A percentile compares a stretch with the other conserved stretches of the same genome.
Conservation (phyloP, 495 filamentous ascomycete genomes). For the Aspergillus incahuasiensis region DNA sequence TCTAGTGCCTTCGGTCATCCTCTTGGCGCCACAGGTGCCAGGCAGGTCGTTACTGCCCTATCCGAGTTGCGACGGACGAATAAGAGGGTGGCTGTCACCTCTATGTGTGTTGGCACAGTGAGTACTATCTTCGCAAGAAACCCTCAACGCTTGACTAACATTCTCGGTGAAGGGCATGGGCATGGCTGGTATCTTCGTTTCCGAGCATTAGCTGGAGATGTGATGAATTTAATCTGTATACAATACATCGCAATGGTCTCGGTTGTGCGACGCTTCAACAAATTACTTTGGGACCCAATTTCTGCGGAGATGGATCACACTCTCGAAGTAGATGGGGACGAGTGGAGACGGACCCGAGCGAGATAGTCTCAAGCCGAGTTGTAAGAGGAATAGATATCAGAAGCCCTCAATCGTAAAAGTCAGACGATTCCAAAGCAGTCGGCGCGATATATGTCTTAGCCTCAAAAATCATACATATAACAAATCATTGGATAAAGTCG, state of each 20-base stretch:
- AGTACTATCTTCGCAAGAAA: constrained; percentile 7
- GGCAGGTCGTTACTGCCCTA: constrained; percentile 81
- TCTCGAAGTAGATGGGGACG: no score
- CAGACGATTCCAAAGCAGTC: no score
- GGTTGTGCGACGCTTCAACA: not conserved
- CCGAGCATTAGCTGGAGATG: constrained; percentile 36
- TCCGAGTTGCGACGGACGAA: constrained; percentile 70
- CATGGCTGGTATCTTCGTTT: constrained; percentile 52
- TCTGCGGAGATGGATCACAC: not conserved
- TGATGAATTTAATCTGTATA: not conserved
- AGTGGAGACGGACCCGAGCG: not conserved
- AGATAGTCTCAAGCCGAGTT: not conserved
- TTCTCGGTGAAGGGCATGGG: constrained; percentile 44
- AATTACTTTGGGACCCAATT: not conserved
- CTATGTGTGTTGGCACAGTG: constrained; percentile 83
- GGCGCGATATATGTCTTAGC: no score
- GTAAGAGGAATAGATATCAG: not conserved
- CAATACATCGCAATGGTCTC: not conserved
- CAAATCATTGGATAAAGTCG: no score
- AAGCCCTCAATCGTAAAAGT: not conserved
- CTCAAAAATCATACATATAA: no score
- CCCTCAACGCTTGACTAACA: not conserved
- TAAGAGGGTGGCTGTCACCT: constrained; percentile 76
- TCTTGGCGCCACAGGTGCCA: constrained; percentile 69
- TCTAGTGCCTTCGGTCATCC: constrained; percentile 71